Base-by-base conservation (phyloP, 1,284 basidiomycete genomes). In the Tilletia indica region DNA sequence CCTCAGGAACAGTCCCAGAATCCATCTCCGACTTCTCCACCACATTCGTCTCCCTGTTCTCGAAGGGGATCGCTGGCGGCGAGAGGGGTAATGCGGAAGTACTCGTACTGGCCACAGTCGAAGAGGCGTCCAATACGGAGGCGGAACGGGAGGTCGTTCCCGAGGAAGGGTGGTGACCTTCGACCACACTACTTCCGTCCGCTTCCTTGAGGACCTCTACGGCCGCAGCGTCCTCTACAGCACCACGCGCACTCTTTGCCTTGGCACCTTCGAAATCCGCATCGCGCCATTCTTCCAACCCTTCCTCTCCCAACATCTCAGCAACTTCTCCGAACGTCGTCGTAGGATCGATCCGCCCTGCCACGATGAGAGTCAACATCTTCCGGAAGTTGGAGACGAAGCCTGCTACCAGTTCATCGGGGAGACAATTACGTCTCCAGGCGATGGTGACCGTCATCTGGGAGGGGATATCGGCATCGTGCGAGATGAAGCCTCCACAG, bases 391-490 rank as follows among this genome's bases (percentile, higher is more conserved):
- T 38, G 9, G 31, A 34, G 36, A 64, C 36, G 16, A 64, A 34
- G 36, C 16, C 6, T 4, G 38, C 12, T 4, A 64, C 61, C 9
- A 16, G 31, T 11, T 64, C 61, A 16, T 64, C 61, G 6, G 38
- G 61, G 14, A 64, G 31, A 34, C 61, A 64, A 36, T n/a, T n/a
- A 1, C 36, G 61, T 9, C 61, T 34, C 61, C 61, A 64, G 61
- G 61, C 31, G 34, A 64, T 11, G 34, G 61, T 64, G 61, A 64
- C 31, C 6, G 34, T 16, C 34, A 64, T 34, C 14, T 34, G 36
- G 39, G 34, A 38, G 4, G 61, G 61, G 61, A 64, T 39, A 38
- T 64, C 61, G 9, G 34, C 16, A 8, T 64, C 61, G 61, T 38
- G 38, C 36, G 61, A 64, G 61, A 64, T 39, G 34, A 64, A 64